phyloP scores from a whole-genome alignment of 257 asterid species.

The Solanum chilense region DNA sequence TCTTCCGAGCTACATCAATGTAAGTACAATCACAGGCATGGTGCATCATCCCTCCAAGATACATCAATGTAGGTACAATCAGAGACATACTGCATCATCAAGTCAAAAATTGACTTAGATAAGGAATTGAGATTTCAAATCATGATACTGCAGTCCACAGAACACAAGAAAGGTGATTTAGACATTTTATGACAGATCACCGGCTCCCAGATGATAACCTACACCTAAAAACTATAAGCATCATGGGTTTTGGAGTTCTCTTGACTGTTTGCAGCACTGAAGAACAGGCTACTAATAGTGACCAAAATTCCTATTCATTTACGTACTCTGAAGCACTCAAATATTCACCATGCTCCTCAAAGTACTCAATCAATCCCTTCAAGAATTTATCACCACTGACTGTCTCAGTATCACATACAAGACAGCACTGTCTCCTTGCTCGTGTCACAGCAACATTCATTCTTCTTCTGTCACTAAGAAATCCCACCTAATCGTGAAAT shows the following conservation, averaged over 20 bases:
- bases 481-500: constrained; percentile 64
- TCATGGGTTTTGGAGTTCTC: not conserved
- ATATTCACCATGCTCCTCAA: constrained; percentile 90
- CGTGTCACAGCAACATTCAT: constrained; percentile 98
- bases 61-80: not conserved
- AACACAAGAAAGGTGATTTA: not conserved
- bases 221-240: not conserved
- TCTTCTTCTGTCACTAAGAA: constrained; percentile 83
- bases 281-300: not conserved
- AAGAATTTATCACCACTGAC: constrained; percentile 80
- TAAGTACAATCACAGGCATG: not conserved
- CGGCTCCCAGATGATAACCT: not conserved
- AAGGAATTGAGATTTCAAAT: not conserved
- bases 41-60: not conserved
- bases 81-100: not conserved
- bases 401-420: constrained; percentile 91
- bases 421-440: constrained; percentile 91
- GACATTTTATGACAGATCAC: not conserved
- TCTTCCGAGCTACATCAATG: not conserved
- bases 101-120: not conserved
- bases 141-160: not conserved
- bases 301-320: constrained; percentile 6
- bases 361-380: constrained; percentile 72
- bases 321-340: constrained; percentile 84
- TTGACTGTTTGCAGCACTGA: not conserved